Evolutionary conservation across 2,329 filamentous ascomycete species (phyloP), one percentile per base, ranked within the genome.

Genomic region (Talaromyces sp.): DNA sequence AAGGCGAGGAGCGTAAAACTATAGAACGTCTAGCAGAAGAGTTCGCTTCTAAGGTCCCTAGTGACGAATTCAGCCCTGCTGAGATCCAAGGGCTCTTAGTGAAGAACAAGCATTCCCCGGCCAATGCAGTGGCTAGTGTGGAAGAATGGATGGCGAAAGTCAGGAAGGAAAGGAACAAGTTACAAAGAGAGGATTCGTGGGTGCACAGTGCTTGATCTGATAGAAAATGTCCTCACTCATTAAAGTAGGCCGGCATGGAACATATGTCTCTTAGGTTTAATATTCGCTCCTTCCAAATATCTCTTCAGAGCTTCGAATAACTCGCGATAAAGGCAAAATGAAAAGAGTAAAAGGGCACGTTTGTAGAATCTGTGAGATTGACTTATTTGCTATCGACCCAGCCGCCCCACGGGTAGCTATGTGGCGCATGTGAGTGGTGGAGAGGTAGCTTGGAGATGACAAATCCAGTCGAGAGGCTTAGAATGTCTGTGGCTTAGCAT

Each of bases 111-210:
- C 43, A 57, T 51, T 57, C 43, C n/a, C 56, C 56, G 17, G 26
- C 54, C 32, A 31, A 56, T 56, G 38, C 54, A 19, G 56, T 57
- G 12, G 56, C 12, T 57, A 32, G 27, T 57, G 56, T 57, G 29
- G 41, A 14, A 26, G 56, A 57, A 57, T 57, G 43, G 56, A 26
- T 21, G 19, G 27, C 17, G 14, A 48, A 57, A 38, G 43, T 24
- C 11, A 51, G 27, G 56, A 57, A 57, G 56, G 56, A 51, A 51
- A 35, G 43, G 56, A 57, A 24, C 17, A 24, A 57, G 12, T 51
- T 51, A 21, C 41, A 24, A 35, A 57, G 43, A 50, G 55, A 57
- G 46, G 35, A 57, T 6, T 57, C 43, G 24, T 57, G 26, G 55
- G 38, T 57, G 26, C 10, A 57, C 4, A 29, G 38, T 46, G 27